Conservation (phyloP, 2,329 filamentous ascomycete genomes). For the Sordariomycetes sp. region DNA sequence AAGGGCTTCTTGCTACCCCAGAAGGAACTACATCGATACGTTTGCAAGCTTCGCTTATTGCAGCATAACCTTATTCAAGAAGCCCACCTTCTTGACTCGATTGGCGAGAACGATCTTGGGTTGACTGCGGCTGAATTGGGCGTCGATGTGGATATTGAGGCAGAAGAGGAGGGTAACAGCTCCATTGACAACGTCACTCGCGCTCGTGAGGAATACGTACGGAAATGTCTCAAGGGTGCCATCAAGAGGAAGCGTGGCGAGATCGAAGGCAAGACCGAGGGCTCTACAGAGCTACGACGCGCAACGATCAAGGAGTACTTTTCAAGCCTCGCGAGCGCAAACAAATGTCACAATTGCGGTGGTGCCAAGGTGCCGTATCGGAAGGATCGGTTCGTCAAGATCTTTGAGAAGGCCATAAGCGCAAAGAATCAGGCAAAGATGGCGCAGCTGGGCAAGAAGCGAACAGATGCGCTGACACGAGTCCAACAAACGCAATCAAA, state of each 20-base stretch:
- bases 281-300: constrained; percentile 67
- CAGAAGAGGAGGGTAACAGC: constrained; percentile 53
- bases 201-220: constrained; percentile 59
- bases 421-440: constrained; percentile 71
- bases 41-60: constrained; percentile 77
- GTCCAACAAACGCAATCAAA: constrained; percentile 23
- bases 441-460: constrained; percentile 57
- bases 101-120: constrained; percentile 33
- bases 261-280: constrained; percentile 67
- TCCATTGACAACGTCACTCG: constrained; percentile 42
- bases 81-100: constrained; percentile 46
- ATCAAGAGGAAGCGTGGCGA: constrained; percentile 41
- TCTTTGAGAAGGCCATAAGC: constrained; percentile 75
- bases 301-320: constrained; percentile 75
- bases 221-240: constrained; percentile 56
- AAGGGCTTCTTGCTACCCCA: constrained; percentile 74
- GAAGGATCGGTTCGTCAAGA: constrained; percentile 86
- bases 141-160: constrained; percentile 34
- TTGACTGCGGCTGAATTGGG: constrained; percentile 23
- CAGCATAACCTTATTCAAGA: constrained; percentile 75
- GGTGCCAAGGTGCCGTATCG: constrained; percentile 75
- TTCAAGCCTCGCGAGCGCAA: constrained; percentile 57
- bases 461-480: constrained; percentile 58
- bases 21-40: constrained; percentile 66
- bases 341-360: constrained; percentile 56